These are phyloP conservation scores for Incumbomyces delicatus DNA, from an alignment of 2,329 filamentous ascomycete species.

Conservation along the genomic window DNA sequence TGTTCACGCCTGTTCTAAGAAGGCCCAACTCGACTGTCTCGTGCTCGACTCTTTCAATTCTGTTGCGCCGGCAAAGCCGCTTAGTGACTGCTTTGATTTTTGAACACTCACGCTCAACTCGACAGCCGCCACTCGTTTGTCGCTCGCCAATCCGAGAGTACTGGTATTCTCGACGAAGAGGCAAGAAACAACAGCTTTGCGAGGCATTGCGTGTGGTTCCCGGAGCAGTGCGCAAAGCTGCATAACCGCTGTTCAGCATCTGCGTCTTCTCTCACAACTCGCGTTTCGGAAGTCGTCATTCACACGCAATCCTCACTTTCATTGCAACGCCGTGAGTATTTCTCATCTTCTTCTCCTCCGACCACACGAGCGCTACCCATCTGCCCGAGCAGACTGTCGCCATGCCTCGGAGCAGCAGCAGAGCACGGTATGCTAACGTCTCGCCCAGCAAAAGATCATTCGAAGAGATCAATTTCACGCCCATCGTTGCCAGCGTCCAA, in stretches of 20 bases:
- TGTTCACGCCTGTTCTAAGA: too few species aligned
- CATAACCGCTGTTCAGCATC: slow-evolving; percentile 3
- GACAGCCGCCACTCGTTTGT: slow-evolving; percentile 1
- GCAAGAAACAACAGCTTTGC: slow-evolving; percentile 1
- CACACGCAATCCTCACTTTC: not conserved
- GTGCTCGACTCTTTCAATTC: not conserved
- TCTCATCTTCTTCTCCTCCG: not conserved
- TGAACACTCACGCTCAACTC: slow-evolving; percentile 1
- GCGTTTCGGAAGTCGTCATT: not conserved
- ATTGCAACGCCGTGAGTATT: not conserved
- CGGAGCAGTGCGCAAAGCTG: not conserved
- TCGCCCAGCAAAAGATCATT: slow-evolving; percentile 20
- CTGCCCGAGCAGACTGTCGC: not conserved
- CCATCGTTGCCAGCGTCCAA: not conserved
- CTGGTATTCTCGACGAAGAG: slow-evolving; percentile 1
- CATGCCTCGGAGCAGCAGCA: slow-evolving; percentile 10
- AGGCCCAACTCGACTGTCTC: not conserved
- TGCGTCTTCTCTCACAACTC: slow-evolving; percentile 1
- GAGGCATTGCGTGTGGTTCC: not conserved
- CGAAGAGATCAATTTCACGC: slow-evolving; percentile 13
- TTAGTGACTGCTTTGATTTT: not conserved
- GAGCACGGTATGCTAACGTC: slow-evolving; percentile 14
- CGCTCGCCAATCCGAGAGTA: not conserved
- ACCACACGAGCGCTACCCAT: not conserved
- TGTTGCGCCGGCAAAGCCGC: not conserved